A percentile compares a stretch with the other conserved stretches of the same genome.
These are phyloP conservation scores for Sclerotinia nivalis DNA, from an alignment of 2,329 filamentous ascomycete species.

Conservation along the genomic window DNA sequence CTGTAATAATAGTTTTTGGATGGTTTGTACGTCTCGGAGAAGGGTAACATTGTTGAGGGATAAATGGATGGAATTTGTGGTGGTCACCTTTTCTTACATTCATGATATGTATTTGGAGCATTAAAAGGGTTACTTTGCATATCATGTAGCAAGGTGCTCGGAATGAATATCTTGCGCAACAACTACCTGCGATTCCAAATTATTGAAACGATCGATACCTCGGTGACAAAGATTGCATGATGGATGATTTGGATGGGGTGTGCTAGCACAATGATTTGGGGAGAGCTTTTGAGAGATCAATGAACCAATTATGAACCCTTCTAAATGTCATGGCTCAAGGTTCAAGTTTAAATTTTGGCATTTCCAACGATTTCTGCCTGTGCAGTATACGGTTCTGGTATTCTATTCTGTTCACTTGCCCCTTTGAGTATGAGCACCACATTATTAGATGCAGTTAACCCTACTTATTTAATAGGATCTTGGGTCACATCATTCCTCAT, in stretches of 20 bases:
- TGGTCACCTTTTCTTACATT: constrained; percentile 29
- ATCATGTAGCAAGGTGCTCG: constrained; percentile 40
- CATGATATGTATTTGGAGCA: constrained; percentile 34
- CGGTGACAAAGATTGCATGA: constrained; percentile 16
- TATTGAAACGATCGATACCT: constrained; percentile 19
- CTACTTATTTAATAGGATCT: not conserved
- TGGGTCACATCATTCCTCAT: not conserved
- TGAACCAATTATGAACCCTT: constrained; percentile 18
- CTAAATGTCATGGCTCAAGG: not conserved
- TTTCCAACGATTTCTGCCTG: not conserved
- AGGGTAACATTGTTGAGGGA: constrained; percentile 85
- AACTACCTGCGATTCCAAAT: constrained; percentile 15
- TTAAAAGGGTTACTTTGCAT: constrained; percentile 39
- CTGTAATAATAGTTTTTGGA: constrained; percentile 79
- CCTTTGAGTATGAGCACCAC: not conserved
- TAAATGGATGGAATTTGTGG: constrained; percentile 32
- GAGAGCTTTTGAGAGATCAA: constrained; percentile 12
- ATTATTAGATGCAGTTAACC: not conserved
- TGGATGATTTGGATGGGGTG: constrained; percentile 9
- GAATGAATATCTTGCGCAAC: constrained; percentile 40
- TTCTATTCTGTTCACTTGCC: not conserved
- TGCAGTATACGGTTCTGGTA: not conserved
- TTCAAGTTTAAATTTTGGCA: not conserved
- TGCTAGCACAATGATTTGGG: constrained; percentile 17
- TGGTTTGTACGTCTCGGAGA: constrained; percentile 99